Percentiles rank a stretch among this genome's conserved stretches.
Evolutionary conservation across 345 rosid species (phyloP).

Genomic region (Mangifera indica): DNA sequence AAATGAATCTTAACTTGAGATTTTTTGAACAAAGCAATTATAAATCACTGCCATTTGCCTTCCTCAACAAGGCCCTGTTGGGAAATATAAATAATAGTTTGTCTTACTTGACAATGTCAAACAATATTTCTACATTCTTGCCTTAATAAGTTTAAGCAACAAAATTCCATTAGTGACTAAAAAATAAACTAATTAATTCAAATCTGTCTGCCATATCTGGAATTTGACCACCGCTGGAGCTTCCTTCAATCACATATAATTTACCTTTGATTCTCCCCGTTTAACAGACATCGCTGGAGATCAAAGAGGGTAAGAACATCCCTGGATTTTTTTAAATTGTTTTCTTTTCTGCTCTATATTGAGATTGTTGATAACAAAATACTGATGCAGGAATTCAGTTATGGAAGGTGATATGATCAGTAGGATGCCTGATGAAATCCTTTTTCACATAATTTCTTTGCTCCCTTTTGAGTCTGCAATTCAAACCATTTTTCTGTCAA

Average conservation of each 20-base stretch:
- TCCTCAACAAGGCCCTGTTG: background rate
- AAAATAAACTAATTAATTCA: too few relatives aligned
- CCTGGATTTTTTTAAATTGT: background rate
- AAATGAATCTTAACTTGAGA: background rate
- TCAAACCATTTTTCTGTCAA: constrained; percentile 51
- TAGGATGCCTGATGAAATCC: constrained; percentile 54
- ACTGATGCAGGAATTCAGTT: background rate
- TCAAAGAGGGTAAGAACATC: background rate
- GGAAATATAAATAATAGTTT: background rate
- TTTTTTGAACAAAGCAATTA: background rate
- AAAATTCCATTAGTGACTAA: background rate
- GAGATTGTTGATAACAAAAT: background rate
- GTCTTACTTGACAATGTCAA: background rate
- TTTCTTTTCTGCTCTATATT: background rate
- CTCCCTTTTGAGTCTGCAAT: constrained; percentile 62
- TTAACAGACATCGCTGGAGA: background rate
- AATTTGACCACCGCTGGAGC: background rate
- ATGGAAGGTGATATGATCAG: constrained; percentile 39
- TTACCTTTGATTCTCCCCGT: too few relatives aligned
- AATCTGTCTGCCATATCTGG: background rate
- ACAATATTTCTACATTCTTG: background rate
- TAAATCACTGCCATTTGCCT: background rate
- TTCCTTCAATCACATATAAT: background rate
- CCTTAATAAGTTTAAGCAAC: background rate
- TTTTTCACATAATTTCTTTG: constrained; percentile 48